These are phyloP conservation scores for Diaporthe longicolla DNA, from an alignment of 2,329 filamentous ascomycete species.

Conservation along the genomic window DNA sequence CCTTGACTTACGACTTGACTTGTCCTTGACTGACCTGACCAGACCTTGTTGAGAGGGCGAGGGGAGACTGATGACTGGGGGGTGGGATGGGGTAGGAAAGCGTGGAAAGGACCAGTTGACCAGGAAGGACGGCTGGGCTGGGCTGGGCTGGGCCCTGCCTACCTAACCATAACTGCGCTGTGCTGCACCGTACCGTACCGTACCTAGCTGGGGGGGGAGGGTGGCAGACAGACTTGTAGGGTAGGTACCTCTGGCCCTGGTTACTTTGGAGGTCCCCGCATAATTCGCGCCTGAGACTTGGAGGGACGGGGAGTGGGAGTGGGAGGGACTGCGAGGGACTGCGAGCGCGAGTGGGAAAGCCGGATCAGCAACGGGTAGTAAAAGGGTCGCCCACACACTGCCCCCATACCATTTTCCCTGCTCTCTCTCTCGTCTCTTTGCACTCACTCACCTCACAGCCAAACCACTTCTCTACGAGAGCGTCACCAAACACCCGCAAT, in stretches of 20 bases:
- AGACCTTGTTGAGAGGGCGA: background rate
- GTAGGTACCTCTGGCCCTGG: constrained; percentile 33
- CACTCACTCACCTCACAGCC: constrained; percentile 37
- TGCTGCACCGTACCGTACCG: constrained; percentile 26
- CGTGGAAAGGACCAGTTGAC: background rate
- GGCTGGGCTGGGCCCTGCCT: constrained; percentile 27
- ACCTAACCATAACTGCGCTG: constrained; percentile 18
- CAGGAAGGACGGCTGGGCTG: constrained; percentile 26
- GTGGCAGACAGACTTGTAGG: constrained; percentile 26
- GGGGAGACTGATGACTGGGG: background rate
- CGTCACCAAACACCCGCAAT: constrained; percentile 38
- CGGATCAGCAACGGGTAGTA: constrained; percentile 38
- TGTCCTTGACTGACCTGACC: constrained; percentile 8
- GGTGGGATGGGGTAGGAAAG: background rate
- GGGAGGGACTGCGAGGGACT: constrained; percentile 24
- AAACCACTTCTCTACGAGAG: constrained; percentile 38
- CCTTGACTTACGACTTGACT: too few species aligned
- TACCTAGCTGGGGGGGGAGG: constrained; percentile 30
- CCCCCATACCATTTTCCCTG: constrained; percentile 36
- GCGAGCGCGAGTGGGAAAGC: constrained; percentile 26
- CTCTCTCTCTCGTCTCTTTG: constrained; percentile 37
- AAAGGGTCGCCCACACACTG: constrained; percentile 38
- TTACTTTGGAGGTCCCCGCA: constrained; percentile 29
- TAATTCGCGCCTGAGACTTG: constrained; percentile 35
- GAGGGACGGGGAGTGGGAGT: constrained; percentile 33